A percentile compares a stretch with the other conserved stretches of the same genome.
These are phyloP conservation scores for Citeromyces matritensis DNA, from an alignment of 805 yeast species.

Conservation along the genomic window DNA sequence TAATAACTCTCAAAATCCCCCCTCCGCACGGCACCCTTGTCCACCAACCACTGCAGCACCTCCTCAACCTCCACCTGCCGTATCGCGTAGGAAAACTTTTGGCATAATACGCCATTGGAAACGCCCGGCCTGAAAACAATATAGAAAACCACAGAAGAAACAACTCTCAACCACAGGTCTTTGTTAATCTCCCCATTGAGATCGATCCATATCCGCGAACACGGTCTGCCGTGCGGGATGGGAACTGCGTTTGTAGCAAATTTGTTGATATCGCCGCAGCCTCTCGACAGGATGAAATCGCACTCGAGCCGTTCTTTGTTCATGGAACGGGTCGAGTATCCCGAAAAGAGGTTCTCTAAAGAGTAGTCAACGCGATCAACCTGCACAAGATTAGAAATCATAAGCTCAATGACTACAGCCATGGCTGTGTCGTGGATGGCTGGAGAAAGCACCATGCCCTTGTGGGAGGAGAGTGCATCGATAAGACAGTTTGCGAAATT, in stretches of 20 bases:
- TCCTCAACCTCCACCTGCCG: slow-evolving; percentile 20
- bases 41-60: slow-evolving; percentile 28
- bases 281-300: slow-evolving; percentile 30
- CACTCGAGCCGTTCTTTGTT: slow-evolving; percentile 55
- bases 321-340: slow-evolving; percentile 64
- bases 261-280: slow-evolving; percentile 4
- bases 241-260: slow-evolving; percentile 13
- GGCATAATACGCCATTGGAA: slow-evolving; percentile 8
- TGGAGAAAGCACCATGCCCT: slow-evolving; percentile 40
- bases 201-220: slow-evolving; percentile 62
- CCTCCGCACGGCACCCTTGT: slow-evolving; percentile 18
- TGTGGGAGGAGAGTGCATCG: slow-evolving; percentile 23
- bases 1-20: slow-evolving; percentile 24
- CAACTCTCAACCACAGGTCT: slow-evolving; percentile 42
- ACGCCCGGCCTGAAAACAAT: slow-evolving; percentile 45
- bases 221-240: slow-evolving; percentile 46
- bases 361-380: slow-evolving; percentile 41
- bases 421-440: slow-evolving; percentile 49
- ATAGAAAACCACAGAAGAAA: slow-evolving; percentile 27
- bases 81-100: slow-evolving; percentile 13
- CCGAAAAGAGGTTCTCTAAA: slow-evolving; percentile 29
- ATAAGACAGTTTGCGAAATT: slow-evolving; percentile 26
- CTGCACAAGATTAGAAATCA: slow-evolving; percentile 24
- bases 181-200: slow-evolving; percentile 43
- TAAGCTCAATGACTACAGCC: slow-evolving; percentile 40